These are phyloP conservation scores for Apiospora rasikravindrae DNA, from an alignment of 2,329 filamentous ascomycete genomes.

Conservation along the genomic window DNA sequence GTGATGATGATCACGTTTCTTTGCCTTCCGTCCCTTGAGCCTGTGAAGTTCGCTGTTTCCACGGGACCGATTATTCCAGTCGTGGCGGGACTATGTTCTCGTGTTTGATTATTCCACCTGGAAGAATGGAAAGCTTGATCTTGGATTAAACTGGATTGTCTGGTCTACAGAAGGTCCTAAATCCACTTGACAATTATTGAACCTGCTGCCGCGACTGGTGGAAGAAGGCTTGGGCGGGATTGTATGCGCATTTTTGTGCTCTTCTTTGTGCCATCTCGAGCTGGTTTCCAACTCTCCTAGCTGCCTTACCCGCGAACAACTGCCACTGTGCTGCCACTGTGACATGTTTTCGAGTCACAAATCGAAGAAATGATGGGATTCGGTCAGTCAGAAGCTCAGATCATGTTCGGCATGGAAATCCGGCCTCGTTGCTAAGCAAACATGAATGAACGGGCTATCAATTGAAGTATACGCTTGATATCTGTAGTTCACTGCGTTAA, in stretches of 20 bases:
- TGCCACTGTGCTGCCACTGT: not conserved
- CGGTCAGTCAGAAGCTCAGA: not conserved
- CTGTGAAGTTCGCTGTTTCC: not conserved
- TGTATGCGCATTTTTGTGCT: not conserved
- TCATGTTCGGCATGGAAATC: not conserved
- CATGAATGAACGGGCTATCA: not conserved
- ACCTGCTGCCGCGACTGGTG: not conserved
- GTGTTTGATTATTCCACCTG: not conserved
- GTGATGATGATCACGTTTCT: not conserved
- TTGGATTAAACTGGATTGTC: not conserved
- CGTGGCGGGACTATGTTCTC: not conserved
- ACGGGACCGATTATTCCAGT: not conserved
- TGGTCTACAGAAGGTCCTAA: not conserved
- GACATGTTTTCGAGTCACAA: not conserved
- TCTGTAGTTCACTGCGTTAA: not conserved
- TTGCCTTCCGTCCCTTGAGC: not conserved
- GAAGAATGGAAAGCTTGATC: not conserved
- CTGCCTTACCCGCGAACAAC: not conserved
- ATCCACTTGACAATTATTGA: not conserved
- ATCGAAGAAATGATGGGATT: not conserved
- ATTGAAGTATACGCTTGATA: not conserved
- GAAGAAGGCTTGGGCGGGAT: not conserved
- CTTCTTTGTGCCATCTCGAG: not conserved
- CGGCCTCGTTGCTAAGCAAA: not conserved
- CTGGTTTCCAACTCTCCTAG: not conserved